These are phyloP conservation scores for Aspergillus aculeatus DNA, from an alignment of 2,329 filamentous ascomycete species.

Conservation along the genomic window DNA sequence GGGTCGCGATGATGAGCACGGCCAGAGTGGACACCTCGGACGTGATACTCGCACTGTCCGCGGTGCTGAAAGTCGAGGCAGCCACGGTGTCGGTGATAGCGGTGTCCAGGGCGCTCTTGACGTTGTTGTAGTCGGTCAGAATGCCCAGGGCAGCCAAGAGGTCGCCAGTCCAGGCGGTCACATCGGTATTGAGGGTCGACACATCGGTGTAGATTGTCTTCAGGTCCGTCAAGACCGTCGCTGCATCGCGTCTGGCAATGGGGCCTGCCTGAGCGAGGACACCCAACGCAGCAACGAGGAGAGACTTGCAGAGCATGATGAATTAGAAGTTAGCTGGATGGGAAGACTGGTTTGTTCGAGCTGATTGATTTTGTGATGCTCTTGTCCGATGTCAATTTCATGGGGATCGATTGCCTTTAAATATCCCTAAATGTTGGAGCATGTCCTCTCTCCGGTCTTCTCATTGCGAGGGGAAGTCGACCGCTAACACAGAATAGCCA, in stretches of 20 bases:
- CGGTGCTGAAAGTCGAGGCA: not conserved
- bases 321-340: not conserved
- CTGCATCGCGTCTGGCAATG: not conserved
- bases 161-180: not conserved
- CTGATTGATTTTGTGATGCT: not conserved
- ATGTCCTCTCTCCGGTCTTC: not conserved
- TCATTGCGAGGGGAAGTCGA: not conserved
- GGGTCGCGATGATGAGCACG: not conserved
- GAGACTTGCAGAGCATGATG: not conserved
- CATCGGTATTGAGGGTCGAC: not conserved
- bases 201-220: not conserved
- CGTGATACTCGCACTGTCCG: not conserved
- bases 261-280: not conserved
- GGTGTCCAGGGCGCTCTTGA: conserved; percentile 1
- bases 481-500: conserved; percentile 1
- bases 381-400: not conserved
- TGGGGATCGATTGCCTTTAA: not conserved
- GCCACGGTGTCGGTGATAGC: conserved; percentile 1
- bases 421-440: not conserved
- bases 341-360: not conserved
- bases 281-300: not conserved
- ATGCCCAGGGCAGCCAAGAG: not conserved
- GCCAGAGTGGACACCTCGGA: not conserved
- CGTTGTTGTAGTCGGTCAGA: not conserved
- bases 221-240: not conserved